phyloP scores from a whole-genome alignment of 2,329 filamentous ascomycete species.

The Diaporthe ilicicola region DNA sequence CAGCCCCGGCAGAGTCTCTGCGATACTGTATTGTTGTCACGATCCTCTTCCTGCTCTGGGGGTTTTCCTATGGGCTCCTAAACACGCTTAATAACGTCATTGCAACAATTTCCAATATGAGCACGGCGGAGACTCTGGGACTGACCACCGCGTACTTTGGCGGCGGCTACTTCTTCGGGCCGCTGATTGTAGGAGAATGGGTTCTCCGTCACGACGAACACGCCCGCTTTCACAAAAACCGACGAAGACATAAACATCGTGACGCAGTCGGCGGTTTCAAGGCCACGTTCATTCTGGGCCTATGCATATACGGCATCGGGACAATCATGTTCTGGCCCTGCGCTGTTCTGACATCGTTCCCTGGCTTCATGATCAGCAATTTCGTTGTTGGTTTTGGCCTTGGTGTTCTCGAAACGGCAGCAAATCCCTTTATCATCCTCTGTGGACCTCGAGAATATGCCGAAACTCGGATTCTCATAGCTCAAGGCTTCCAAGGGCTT shows the following conservation, averaged over 20 bases:
- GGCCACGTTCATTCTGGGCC: constrained; percentile 79
- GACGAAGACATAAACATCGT: constrained; percentile 44
- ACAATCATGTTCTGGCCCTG: constrained; percentile 91
- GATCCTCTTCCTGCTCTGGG: constrained; percentile 88
- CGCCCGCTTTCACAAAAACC: constrained; percentile 51
- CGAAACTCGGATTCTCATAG: constrained; percentile 78
- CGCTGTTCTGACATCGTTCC: constrained; percentile 76
- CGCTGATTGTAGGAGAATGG: constrained; percentile 74
- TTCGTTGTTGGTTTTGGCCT: constrained; percentile 82
- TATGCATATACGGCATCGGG: constrained; percentile 77
- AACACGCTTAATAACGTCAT: constrained; percentile 82
- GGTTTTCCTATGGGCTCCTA: constrained; percentile 86
- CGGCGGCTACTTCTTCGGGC: constrained; percentile 74
- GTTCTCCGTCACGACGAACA: constrained; percentile 74
- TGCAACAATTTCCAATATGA: constrained; percentile 68
- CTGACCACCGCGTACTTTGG: constrained; percentile 77
- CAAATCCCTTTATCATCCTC: constrained; percentile 77
- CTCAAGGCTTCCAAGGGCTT: constrained; percentile 80
- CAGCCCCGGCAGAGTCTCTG: constrained; percentile 69
- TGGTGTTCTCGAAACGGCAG: constrained; percentile 80
- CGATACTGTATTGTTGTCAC: constrained; percentile 80
- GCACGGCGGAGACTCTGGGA: constrained; percentile 68
- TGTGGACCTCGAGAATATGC: constrained; percentile 78
- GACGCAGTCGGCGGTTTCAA: constrained; percentile 74
- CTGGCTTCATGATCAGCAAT: constrained; percentile 78